Conservation (phyloP, 352 stramenopile genomes). For the Globisporangium canariense region DNA sequence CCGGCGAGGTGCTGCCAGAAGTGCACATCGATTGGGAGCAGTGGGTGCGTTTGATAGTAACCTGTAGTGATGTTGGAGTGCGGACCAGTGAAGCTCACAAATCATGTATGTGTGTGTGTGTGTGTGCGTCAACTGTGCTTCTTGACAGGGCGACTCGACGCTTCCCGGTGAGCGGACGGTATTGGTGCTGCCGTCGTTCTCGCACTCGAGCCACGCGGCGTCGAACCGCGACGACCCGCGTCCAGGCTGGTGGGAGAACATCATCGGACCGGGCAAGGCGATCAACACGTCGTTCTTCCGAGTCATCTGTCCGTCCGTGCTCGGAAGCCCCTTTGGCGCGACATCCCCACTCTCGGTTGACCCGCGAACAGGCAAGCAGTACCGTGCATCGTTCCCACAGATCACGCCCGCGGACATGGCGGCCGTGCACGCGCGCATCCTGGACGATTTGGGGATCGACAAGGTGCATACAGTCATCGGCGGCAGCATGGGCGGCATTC, state of each 20-base stretch:
- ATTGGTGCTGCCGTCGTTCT: slow-evolving; percentile 82
- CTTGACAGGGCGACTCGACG: slow-evolving; percentile 51
- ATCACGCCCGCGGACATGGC: slow-evolving; percentile 85
- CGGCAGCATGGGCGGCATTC: slow-evolving; percentile 85
- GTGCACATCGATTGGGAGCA: slow-evolving; percentile 75
- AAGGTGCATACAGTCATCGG: slow-evolving; percentile 81
- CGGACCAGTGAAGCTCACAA: not conserved
- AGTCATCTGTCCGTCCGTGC: slow-evolving; percentile 80
- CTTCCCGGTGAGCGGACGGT: slow-evolving; percentile 72
- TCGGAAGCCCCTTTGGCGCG: slow-evolving; percentile 83
- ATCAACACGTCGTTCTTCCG: slow-evolving; percentile 89
- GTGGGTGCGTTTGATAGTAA: slow-evolving; percentile 35
- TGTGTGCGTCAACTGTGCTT: not conserved
- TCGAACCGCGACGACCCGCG: slow-evolving; percentile 78
- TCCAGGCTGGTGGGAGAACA: slow-evolving; percentile 87
- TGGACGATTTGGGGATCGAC: slow-evolving; percentile 75
- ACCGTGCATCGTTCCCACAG: slow-evolving; percentile 74
- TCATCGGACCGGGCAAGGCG: slow-evolving; percentile 80
- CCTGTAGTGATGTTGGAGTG: too few species aligned
- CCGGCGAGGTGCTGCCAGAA: slow-evolving; percentile 55
- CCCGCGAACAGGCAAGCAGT: slow-evolving; percentile 56
- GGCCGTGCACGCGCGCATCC: slow-evolving; percentile 64
- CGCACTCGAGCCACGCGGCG: slow-evolving; percentile 80
- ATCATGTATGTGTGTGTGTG: not conserved
- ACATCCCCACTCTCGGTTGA: slow-evolving; percentile 69